Conservation (phyloP, 2,329 filamentous ascomycete genomes). For the Microdochium nivale region DNA sequence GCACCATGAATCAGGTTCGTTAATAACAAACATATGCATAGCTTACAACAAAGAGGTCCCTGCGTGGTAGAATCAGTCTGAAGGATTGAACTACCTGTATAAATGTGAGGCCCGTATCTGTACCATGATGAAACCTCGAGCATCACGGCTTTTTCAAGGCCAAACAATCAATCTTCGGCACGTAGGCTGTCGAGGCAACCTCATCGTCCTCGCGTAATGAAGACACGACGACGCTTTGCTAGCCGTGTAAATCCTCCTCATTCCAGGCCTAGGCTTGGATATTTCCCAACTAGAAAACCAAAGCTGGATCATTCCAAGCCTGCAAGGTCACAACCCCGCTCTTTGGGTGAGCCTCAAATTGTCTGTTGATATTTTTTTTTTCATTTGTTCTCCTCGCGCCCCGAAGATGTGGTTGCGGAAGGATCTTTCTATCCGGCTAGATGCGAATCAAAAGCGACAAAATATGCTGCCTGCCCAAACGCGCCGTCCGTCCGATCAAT, state of each 20-base stretch:
- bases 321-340: background rate
- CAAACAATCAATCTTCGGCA: constrained; percentile 48
- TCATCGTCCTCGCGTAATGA: constrained; percentile 42
- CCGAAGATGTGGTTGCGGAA: constrained; percentile 4
- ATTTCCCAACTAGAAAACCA: too few species aligned
- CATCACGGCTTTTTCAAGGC: constrained; percentile 55
- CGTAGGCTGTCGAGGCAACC: constrained; percentile 47
- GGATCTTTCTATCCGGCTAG: constrained; percentile 14
- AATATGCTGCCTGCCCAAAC: background rate
- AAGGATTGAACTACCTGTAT: background rate
- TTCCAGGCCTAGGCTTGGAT: background rate
- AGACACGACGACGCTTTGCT: constrained; percentile 46
- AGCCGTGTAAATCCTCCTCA: constrained; percentile 31
- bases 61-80: background rate
- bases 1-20: too few species aligned
- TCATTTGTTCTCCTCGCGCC: constrained; percentile 6
- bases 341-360: background rate
- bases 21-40: too few species aligned
- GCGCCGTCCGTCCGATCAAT: constrained; percentile 16
- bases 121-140: constrained; percentile 47
- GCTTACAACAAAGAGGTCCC: too few species aligned
- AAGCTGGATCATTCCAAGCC: constrained; percentile 4
- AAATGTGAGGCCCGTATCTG: constrained; percentile 58
- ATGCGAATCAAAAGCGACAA: constrained; percentile 19
- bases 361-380: constrained; percentile 1